phyloP scores from a whole-genome alignment of 2,329 filamentous ascomycete species.

The Exophiala spinifera region DNA sequence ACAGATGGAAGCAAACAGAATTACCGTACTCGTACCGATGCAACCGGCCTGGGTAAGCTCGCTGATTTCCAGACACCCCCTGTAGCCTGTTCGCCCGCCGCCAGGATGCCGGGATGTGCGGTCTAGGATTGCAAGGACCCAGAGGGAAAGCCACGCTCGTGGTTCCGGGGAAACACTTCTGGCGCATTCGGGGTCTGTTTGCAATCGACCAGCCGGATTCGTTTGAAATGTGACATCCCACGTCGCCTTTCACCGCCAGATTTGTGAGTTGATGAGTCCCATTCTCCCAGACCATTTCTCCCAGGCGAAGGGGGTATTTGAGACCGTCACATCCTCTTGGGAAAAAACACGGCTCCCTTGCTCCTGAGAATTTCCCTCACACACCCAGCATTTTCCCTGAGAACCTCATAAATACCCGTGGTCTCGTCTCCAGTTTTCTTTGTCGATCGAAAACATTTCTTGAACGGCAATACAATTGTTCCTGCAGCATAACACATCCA shows the following conservation, averaged over 20 bases:
- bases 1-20: not conserved
- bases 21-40: too few species aligned
- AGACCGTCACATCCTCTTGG: conserved; percentile 6
- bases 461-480: not conserved
- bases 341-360: conserved; percentile 1
- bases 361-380: conserved; percentile 3
- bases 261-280: conserved; percentile 13
- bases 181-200: conserved; percentile 11
- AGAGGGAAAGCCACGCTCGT: conserved; percentile 9
- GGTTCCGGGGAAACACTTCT: conserved; percentile 24
- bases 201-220: conserved; percentile 15
- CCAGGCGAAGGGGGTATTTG: conserved; percentile 20
- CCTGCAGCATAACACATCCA: not conserved
- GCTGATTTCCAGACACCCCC: not conserved
- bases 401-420: not conserved
- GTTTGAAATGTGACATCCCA: conserved; percentile 27
- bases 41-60: too few species aligned
- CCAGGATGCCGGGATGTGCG: too few species aligned
- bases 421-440: not conserved
- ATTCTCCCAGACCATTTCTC: conserved; percentile 7
- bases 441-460: not conserved
- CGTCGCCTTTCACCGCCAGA: conserved; percentile 27
- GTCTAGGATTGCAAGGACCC: not conserved
- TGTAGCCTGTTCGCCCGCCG: too few species aligned
- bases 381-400: conserved; percentile 1